Evolutionary conservation across 2,329 filamentous ascomycete genomes (phyloP).

Genomic region (Zasmidium angulare): DNA sequence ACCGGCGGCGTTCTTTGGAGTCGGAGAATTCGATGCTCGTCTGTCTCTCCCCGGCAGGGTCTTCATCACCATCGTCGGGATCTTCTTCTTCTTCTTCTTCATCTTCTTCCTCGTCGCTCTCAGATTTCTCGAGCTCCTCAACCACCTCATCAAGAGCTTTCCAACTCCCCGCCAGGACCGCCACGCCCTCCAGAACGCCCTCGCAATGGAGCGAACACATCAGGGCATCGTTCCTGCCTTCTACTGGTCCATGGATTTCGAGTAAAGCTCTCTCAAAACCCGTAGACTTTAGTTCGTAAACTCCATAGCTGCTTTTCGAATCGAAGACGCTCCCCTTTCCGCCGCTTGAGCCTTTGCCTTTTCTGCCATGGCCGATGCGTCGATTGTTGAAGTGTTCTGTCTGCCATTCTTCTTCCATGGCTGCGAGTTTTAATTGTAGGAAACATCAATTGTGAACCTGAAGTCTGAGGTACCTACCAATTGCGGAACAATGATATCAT

Average conservation of each 20-base stretch:
- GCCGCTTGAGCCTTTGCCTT: slow-evolving; percentile 1
- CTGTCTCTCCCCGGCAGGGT: neutral
- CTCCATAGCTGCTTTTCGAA: neutral
- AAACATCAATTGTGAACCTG: no score
- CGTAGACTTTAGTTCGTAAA: slow-evolving; percentile 3
- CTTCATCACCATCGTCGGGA: neutral
- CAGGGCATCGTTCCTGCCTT: slow-evolving; percentile 3
- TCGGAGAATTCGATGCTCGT: slow-evolving; percentile 9
- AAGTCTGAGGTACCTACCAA: no score
- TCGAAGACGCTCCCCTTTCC: slow-evolving; percentile 1
- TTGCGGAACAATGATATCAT: no score
- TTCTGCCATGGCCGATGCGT: slow-evolving; percentile 1
- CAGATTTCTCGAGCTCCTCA: neutral
- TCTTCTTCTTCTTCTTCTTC: neutral
- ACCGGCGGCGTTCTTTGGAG: slow-evolving; percentile 10
- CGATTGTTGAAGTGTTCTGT: slow-evolving; percentile 4
- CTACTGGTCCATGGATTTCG: slow-evolving; percentile 3
- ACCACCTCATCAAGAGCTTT: slow-evolving; percentile 2
- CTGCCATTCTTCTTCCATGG: slow-evolving; percentile 4
- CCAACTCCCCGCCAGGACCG: slow-evolving; percentile 5
- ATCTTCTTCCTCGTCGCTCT: neutral
- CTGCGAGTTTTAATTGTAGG: neutral
- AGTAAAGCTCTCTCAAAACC: neutral
- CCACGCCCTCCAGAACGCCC: slow-evolving; percentile 1
- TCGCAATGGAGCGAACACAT: neutral